Evolutionary conservation across 2,329 filamentous ascomycete genomes (phyloP), one percentile per base, ranked within the genome.

Genomic region (Fusarium equiseti): DNA sequence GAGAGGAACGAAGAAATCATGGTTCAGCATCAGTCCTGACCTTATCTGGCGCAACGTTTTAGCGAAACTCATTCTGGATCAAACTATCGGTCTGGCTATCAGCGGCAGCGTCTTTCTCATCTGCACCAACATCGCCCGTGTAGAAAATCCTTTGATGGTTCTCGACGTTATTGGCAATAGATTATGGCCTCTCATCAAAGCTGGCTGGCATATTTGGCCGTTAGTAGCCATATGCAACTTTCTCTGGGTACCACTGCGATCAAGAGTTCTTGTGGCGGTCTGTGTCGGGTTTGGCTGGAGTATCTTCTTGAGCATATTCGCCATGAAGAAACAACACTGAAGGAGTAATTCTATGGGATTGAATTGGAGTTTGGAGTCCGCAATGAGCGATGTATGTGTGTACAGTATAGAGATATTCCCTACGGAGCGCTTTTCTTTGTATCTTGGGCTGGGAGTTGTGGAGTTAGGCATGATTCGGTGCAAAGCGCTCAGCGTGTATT

Each of bases 121-220:
- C 59, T 78, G 79, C 70, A 81, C 79, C 40, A 81, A 80, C 62
- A 68, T 79, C 29, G 72, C 77, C 22, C 77, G 79, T 9, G 75
- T 79, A 7, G 68, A 76, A 1, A 69, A 70, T 24, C 63, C 73
- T 2, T 57, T 68, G 16, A 38, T 75, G 16, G 66, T 80, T 13
- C 43, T 76, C 6, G 63, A 69, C 40, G 76, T 80, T 8, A 71
- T 80, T 45, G 65, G 67, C 6, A 68, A 77, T 15, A 69, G 76
- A 35, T 67, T 81, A 1, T 77, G 73, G 56, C 66, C 75, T 6
- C 72, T 81, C 11, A 71, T 81, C 56, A 73, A 73, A 50, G 79
- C 79, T 5, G 79, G 78, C 12, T 81, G 79, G 79, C 77, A 79
- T 42, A 76, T 81, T 24, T 81, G 79, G 79, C 79, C 79, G 3